Base-by-base conservation (phyloP, 108 stramenopile genomes). In the Fragilaria radians region DNA sequence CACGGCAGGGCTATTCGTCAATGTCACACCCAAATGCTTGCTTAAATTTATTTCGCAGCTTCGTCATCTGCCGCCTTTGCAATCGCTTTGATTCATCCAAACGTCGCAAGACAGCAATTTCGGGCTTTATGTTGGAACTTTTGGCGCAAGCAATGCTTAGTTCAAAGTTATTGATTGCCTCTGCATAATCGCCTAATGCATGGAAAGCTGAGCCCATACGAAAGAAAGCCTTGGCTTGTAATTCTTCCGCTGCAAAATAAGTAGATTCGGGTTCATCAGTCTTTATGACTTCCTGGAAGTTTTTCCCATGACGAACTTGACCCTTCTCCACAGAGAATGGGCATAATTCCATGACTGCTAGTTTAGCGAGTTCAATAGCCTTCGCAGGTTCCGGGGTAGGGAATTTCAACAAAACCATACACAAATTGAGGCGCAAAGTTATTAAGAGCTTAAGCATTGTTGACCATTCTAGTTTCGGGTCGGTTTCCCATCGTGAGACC, bases 171-270 rank as follows among this genome's bases (percentile, higher is more conserved):
- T 72, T 52, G 21, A 84, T 57, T 11, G 89, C 84, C 4, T 77
- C 73, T 5, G 57, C 57, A 42, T 55, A 88, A 7, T 88, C 78
- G 9, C 71, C 62, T 45, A 70, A 31, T 17, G 57, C 72, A 48
- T 70, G 59, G 48, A 83, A 74, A 0, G 80, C 89, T 11, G 79
- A 80, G 30, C 89, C 89, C 5, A 85, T 61, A 25, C 89, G 81
- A 63, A 91, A 91, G 68, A 66, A 86, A 21, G 84, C 86, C 52
- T 91, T 91, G 9, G 89, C 75, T 70, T 84, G 68, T 45, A 91
- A 47, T 24, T 49, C 52, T 53, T 72, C 80, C 0, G 86, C 80
- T 47, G 82, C 77, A 4, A 45, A 26, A 29, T 69, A 86, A 0
- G 82, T 80, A 28, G 56, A 48, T 7, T 57, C 30, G 4, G 79